Evolutionary conservation across 352 stramenopile genomes (phyloP).

Genomic region (Globisporangium barbulae): DNA sequence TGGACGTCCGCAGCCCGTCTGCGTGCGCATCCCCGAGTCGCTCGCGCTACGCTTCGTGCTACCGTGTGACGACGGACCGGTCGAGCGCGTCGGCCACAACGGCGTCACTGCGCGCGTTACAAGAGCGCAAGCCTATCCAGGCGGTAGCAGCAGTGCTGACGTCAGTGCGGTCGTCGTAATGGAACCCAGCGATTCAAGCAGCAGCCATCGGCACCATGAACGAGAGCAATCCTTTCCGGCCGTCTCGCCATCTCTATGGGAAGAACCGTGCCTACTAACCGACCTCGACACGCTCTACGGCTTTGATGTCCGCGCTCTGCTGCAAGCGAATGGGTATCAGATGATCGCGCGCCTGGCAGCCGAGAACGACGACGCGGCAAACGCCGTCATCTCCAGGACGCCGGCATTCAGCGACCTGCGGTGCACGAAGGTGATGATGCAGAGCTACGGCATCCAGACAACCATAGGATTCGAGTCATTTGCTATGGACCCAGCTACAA

Average conservation of each 20-base stretch:
- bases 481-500: not conserved
- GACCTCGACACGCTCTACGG: constrained; percentile 16
- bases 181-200: not conserved
- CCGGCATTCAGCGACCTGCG: constrained; percentile 27
- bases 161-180: not conserved
- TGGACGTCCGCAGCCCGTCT: not conserved
- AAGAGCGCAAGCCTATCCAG: not conserved
- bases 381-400: constrained; percentile 19
- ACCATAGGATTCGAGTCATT: constrained; percentile 19
- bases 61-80: constrained; percentile 14
- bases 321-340: not conserved
- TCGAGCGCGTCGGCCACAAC: constrained; percentile 13
- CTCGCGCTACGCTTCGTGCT: constrained; percentile 19
- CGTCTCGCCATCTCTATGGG: constrained; percentile 1
- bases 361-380: constrained; percentile 14
- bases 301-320: constrained; percentile 20
- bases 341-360: not conserved
- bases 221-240: not conserved
- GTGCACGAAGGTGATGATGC: constrained; percentile 21
- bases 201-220: not conserved
- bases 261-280: not conserved
- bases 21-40: constrained; percentile 5
- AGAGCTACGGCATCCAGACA: constrained; percentile 3
- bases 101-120: constrained; percentile 14
- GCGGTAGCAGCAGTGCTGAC: not conserved